Evolutionary conservation across 1,139 yeast species (phyloP), one percentile per base, ranked within the genome.

Genomic region (Yamadazyma sp.): DNA sequence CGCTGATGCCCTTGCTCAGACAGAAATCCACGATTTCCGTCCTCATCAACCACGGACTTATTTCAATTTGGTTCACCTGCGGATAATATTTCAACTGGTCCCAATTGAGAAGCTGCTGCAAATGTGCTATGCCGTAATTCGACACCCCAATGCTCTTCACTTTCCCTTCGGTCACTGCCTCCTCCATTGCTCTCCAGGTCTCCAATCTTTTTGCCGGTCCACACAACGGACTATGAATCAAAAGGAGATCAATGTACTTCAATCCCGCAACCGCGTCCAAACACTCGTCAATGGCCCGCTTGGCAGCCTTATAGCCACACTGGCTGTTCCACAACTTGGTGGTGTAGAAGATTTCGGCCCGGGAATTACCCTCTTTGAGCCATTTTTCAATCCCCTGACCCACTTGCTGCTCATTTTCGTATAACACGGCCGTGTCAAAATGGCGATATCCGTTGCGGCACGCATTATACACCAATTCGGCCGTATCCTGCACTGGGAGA

Each of bases 41-140:
- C 50, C 88, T 68, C 86, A 80, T 82, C 40, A 82, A 67, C 88
- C 89, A 84, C 1, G 90, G 92, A 45, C 86, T 80, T 13, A 84
- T 74, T 57, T 84, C 90, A 44, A 84, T 74, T 55, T 81, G 85
- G 51, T 82, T 78, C 9, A 79, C 76, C 9, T 54, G 82, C 0
- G 90, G 92, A 42, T 65, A 67, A 41, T 71, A 54, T 46, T 63
- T 73, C 41, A 81, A 60, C 1, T 67, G 74, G 0, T 68, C 61
- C 81, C 84, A 80, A 9, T 53, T 48, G 21, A 79, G 55, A 24
- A 83, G 62, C 57, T 83, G 85, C 44, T 78, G 64, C 12, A 84
- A 52, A 52, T 83, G 89, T 22, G 69, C 67, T n/a, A 56, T 56
- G 17, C 88, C 88, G 53, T 76, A 83, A 53, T 82, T 83, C 1